Evolutionary conservation across 495 filamentous ascomycete genomes (phyloP).

Genomic region (Elaphomyces granulatus): DNA sequence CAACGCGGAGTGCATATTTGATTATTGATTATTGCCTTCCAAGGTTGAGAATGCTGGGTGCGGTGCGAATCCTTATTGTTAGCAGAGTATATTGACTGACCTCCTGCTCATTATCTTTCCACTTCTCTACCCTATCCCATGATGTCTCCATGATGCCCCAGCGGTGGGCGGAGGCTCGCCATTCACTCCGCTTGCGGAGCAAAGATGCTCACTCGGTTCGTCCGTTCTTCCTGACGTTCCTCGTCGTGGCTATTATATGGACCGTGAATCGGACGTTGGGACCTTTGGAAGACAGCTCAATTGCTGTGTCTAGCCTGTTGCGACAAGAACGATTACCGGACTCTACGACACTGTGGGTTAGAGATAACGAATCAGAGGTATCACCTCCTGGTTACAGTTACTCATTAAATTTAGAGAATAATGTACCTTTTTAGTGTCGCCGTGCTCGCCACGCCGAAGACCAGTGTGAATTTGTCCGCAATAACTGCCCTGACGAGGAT

Average conservation of each 20-base stretch:
- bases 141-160: conserved; percentile 5
- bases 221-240: conserved; percentile 24
- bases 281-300: conserved; percentile 3
- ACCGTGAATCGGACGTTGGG: conserved; percentile 14
- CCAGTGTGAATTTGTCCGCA: conserved; percentile 73
- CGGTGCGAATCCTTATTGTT: no score
- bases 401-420: not conserved
- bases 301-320: not conserved
- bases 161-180: conserved; percentile 10
- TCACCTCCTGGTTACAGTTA: conserved; percentile 1
- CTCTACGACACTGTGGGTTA: conserved; percentile 9
- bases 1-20: no score
- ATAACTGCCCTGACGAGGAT: conserved; percentile 75
- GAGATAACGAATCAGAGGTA: conserved; percentile 27
- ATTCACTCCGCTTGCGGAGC: conserved; percentile 14
- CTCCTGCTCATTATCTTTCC: not conserved
- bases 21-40: no score
- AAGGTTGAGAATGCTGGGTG: no score
- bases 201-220: conserved; percentile 20
- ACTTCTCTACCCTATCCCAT: conserved; percentile 2
- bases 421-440: conserved; percentile 45
- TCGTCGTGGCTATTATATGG: conserved; percentile 18
- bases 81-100: no score
- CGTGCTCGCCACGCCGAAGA: conserved; percentile 60
- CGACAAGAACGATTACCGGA: conserved; percentile 3